Base-by-base conservation (phyloP, 2,329 filamentous ascomycete species). In the Cadophora sp. region DNA sequence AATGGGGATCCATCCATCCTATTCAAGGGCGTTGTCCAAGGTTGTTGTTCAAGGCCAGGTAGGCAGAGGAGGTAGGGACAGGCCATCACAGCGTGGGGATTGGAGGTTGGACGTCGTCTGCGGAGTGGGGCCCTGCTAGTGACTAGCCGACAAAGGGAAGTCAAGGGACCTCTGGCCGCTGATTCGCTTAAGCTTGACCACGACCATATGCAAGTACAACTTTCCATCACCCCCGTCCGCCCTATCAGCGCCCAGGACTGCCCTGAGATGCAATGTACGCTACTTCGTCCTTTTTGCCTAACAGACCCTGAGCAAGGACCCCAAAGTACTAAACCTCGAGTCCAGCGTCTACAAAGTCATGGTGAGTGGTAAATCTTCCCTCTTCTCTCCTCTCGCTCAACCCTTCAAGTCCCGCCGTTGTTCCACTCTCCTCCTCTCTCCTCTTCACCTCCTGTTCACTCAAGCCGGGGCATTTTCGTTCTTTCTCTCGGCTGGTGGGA, bases 321-420 rank as follows among this genome's bases (percentile, higher is more conserved):
- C 40, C 46, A 62, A 65, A 64, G 14, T 64, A 71, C 68, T 71
- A 71, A 72, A 69, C 34, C 53, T 62, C 58, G 67, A 46, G 58
- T 48, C 26, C 68, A 71, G 73, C 74, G 74, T 72, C 71, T 74
- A 76, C 74, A 74, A 75, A 69, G 61, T 37, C 69, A 50, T 71
- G 70, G 67, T 75, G 74, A 74, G 62, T 73, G 73, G 74, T 68
- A 72, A 53, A 51, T 50, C 22, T 40, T n/a, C 27, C 3, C 61
- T 63, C 22, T 46, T 51, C 31, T 22, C 46, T 19, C 34, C 26
- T 59, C 50, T 58, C 34, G 29, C 43, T 62, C 37, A 48, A 40
- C n/a, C 22, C 22, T 55, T 40, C 19, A 43, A 56, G 24, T 46
- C 43, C 63, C 64, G 64, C 43, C 58, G 31, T 62, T 26, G 48